Base-by-base conservation (phyloP, 139 green algal species). In the Chlamydomonas sp. region DNA sequence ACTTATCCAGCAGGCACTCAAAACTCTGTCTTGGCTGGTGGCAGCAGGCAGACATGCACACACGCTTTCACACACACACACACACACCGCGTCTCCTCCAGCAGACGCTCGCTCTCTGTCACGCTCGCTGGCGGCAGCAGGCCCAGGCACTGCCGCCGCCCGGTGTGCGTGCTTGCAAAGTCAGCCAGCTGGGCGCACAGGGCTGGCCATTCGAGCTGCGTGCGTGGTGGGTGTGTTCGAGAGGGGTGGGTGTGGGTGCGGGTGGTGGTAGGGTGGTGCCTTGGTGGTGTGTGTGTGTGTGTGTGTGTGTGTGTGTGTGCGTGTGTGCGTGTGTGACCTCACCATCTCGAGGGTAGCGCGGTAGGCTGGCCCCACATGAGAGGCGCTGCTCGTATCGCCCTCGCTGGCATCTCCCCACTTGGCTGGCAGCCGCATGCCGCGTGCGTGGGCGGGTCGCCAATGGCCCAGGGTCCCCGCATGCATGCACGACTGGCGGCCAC, bases 101-200 rank as follows among this genome's bases (percentile, higher is more conserved):
- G 50, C 13, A 89, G 70, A 0, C 35, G n/a, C 33, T 80, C 30
- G 0, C 50, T 80, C 26, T 79, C 76, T 2, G 1, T 24, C 22
- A 65, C n/a, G 3, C 66, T 70, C 49, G 63, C n/a, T 8, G 60
- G 73, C 29, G 85, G 64, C 16, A 63, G 8, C 60, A 91, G 67
- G 8, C 61, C 24, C 1, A 68, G 49, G 64, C 73, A 84, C 34
- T 75, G 54, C 1, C 73, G 61, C 59, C 86, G 83, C 37, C 89
- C 89, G 20, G 85, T 68, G 5, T 71, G 70, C 5, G 89, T 95
- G 58, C 81, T 86, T 1, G 84, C 76, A 70, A 92, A 91, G 2
- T 66, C 34, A 5, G 87, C 73, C 0, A 91, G 70, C 35, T 92
- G 81, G 6, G 69, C 65, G 61, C 87, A 93, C 47, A 94, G 71